These are phyloP conservation scores for Asterochloris erici DNA, from an alignment of 139 green algal genomes.

Conservation along the genomic window DNA sequence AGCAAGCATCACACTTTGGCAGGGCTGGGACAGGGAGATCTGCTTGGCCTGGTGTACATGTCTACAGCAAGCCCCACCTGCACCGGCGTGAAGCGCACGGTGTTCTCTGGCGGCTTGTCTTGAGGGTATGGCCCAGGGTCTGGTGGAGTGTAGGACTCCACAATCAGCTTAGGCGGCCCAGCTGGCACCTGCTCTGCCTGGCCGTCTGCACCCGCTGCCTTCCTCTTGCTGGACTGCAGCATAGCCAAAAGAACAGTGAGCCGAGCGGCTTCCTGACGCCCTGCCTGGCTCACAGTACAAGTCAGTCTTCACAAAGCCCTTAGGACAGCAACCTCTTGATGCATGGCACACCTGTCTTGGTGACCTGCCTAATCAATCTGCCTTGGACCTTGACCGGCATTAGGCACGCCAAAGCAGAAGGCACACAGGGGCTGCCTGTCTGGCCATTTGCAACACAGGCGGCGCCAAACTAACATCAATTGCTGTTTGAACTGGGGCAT, in stretches of 20 bases:
- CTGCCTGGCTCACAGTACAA: too few relatives aligned
- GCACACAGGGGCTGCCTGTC: too few relatives aligned
- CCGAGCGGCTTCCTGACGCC: not conserved
- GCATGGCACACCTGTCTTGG: not conserved
- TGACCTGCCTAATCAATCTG: too few relatives aligned
- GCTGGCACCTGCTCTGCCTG: not conserved
- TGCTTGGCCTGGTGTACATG: too few relatives aligned
- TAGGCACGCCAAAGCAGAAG: too few relatives aligned
- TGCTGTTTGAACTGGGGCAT: not conserved
- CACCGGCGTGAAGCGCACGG: constrained; percentile 91
- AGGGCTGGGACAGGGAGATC: too few relatives aligned
- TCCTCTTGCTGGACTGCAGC: constrained; percentile 28
- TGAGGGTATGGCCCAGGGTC: constrained; percentile 89
- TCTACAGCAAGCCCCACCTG: constrained; percentile 41
- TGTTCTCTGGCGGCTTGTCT: constrained; percentile 74
- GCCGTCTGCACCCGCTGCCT: constrained; percentile 8
- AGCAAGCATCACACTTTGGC: too few relatives aligned
- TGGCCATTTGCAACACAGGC: not conserved
- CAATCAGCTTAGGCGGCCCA: constrained; percentile 42
- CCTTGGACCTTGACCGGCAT: too few relatives aligned
- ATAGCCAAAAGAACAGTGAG: not conserved
- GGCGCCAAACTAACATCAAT: not conserved
- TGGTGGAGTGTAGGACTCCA: constrained; percentile 72
- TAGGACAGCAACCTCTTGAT: not conserved
- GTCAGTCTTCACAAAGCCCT: not conserved